Percentiles rank a stretch among this genome's conserved stretches.
Conservation (phyloP, 345 rosid species). For the Jatropha curcas region DNA sequence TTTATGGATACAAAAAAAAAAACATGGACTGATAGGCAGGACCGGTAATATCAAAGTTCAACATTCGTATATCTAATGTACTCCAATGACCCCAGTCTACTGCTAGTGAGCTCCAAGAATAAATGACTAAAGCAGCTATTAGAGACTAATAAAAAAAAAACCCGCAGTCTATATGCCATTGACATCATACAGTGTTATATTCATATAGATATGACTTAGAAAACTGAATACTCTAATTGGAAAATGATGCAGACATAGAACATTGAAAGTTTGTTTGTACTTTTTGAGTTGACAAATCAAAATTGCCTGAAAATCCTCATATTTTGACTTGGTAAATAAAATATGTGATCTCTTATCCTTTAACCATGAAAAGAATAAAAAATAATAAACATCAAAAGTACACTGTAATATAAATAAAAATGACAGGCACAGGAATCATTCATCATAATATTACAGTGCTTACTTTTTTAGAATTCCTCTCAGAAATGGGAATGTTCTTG, state of each 20-base stretch:
- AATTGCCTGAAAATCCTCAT: background rate
- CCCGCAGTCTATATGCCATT: background rate
- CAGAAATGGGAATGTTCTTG: constrained; percentile 62
- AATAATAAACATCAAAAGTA: constrained; percentile 1
- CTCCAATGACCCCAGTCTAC: background rate
- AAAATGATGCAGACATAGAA: background rate
- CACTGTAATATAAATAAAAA: background rate
- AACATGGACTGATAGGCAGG: background rate
- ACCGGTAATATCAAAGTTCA: background rate
- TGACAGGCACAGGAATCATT: constrained; percentile 1
- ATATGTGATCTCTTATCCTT: background rate
- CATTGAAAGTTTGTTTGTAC: background rate
- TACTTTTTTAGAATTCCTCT: constrained; percentile 54
- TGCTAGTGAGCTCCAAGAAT: background rate
- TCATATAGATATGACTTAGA: background rate
- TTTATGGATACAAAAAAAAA: background rate
- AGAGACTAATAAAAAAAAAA: background rate
- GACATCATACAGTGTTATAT: background rate
- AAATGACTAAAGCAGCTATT: background rate
- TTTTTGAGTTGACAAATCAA: background rate
- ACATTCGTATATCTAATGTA: background rate
- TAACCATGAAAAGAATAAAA: background rate
- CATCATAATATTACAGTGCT: constrained; percentile 31
- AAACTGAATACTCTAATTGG: background rate
- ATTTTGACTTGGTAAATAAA: background rate